These are phyloP conservation scores for Mariannaea sp. DNA, from an alignment of 2,329 filamentous ascomycete species.

Conservation along the genomic window DNA sequence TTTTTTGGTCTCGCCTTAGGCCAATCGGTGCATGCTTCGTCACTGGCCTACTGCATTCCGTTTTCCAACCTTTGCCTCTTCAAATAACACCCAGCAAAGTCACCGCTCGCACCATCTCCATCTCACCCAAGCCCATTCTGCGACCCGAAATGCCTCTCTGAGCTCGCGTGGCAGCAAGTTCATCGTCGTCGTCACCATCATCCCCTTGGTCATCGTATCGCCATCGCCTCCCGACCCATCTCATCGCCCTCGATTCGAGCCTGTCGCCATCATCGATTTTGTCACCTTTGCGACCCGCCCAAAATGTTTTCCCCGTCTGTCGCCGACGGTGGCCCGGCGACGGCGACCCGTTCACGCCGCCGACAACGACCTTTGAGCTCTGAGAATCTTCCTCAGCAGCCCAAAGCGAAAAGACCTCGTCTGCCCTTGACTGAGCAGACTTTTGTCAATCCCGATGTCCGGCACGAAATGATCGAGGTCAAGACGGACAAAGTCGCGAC, in stretches of 20 bases:
- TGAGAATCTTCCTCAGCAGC: conserved; percentile 59
- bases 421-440: conserved; percentile 62
- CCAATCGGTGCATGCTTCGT: conserved; percentile 37
- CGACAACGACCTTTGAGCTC: conserved; percentile 63
- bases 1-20: conserved; percentile 31
- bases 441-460: conserved; percentile 56
- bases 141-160: conserved; percentile 38
- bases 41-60: conserved; percentile 33
- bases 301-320: conserved; percentile 65
- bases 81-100: conserved; percentile 27
- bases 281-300: conserved; percentile 31
- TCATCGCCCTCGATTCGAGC: conserved; percentile 11
- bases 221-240: not conserved
- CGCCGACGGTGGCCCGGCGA: conserved; percentile 58
- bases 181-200: too few species aligned
- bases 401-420: conserved; percentile 67
- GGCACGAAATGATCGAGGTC: conserved; percentile 60
- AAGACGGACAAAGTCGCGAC: conserved; percentile 58
- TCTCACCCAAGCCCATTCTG: conserved; percentile 21
- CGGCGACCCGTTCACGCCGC: conserved; percentile 63
- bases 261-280: conserved; percentile 5
- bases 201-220: too few species aligned
- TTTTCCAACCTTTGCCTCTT: conserved; percentile 19
- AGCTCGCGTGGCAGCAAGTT: conserved; percentile 28
- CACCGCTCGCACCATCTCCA: conserved; percentile 29